phyloP scores from a whole-genome alignment of 2,329 filamentous ascomycete species.

The Verticillium nubilum region DNA sequence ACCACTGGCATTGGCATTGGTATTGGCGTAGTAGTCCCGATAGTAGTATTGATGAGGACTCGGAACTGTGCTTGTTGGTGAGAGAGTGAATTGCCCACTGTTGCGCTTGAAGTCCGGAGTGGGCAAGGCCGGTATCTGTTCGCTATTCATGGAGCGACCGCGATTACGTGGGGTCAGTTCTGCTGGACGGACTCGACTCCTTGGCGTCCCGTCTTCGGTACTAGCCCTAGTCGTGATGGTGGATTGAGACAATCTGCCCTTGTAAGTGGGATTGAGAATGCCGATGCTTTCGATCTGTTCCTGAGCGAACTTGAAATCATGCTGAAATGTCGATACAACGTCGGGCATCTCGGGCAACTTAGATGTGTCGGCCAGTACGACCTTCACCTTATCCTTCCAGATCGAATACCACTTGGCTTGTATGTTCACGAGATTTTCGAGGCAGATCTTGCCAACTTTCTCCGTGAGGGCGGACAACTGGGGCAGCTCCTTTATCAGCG shows the following conservation, averaged over 20 bases:
- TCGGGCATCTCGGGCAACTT: slow-evolving; percentile 64
- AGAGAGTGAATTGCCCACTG: slow-evolving; percentile 60
- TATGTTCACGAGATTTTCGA: slow-evolving; percentile 78
- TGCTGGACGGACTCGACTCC: slow-evolving; percentile 41
- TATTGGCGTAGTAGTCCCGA: slow-evolving; percentile 45
- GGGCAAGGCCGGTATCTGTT: slow-evolving; percentile 57
- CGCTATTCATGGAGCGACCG: slow-evolving; percentile 56
- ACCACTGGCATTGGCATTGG: slow-evolving; percentile 19
- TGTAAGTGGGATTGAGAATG: slow-evolving; percentile 71
- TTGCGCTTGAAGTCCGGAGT: slow-evolving; percentile 61
- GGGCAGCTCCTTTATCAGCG: slow-evolving; percentile 86
- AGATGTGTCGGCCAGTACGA: slow-evolving; percentile 61
- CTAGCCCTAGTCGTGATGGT: slow-evolving; percentile 56
- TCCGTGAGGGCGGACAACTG: slow-evolving; percentile 77
- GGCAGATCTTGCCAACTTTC: slow-evolving; percentile 71
- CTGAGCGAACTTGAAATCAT: slow-evolving; percentile 73
- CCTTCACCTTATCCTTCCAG: slow-evolving; percentile 77
- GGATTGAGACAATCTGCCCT: slow-evolving; percentile 51
- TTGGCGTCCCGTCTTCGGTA: slow-evolving; percentile 43
- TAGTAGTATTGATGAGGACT: slow-evolving; percentile 53
- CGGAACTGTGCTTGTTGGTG: slow-evolving; percentile 43
- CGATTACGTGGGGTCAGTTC: slow-evolving; percentile 47
- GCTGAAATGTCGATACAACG: slow-evolving; percentile 71
- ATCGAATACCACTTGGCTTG: slow-evolving; percentile 78
- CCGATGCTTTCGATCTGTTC: slow-evolving; percentile 65